These are phyloP conservation scores for Diplosphaera chodatii DNA, from an alignment of 139 green algal genomes.

Conservation along the genomic window DNA sequence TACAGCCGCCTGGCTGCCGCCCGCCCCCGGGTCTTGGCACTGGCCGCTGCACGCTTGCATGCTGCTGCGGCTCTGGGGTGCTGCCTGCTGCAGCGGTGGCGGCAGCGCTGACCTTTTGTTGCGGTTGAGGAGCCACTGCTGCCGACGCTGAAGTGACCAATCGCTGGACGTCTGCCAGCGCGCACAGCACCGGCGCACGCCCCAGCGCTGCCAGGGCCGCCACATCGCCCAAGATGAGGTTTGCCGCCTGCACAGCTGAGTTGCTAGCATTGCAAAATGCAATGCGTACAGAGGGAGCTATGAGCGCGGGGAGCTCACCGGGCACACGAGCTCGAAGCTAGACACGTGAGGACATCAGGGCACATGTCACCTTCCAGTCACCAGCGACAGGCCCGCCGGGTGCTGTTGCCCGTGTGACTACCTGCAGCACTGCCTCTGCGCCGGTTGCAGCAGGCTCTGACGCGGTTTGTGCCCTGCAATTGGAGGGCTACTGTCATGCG, in stretches of 20 bases:
- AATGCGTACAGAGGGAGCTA: no score
- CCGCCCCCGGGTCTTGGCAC: background rate
- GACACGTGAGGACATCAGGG: no score
- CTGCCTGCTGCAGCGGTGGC: background rate
- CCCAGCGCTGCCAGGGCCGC: slow-evolving; percentile 28
- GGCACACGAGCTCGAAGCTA: no score
- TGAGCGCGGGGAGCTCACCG: no score
- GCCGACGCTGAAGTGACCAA: slow-evolving; percentile 20
- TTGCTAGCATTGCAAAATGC: no score
- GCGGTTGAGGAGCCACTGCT: background rate
- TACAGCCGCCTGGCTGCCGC: background rate
- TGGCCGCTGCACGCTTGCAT: background rate
- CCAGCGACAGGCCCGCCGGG: slow-evolving; percentile 6
- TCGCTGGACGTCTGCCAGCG: slow-evolving; percentile 33
- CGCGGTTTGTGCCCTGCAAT: background rate
- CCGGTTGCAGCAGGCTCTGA: background rate
- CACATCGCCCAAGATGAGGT: slow-evolving; percentile 40
- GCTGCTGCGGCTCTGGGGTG: background rate
- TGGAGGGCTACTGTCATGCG: background rate
- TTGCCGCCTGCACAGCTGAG: slow-evolving; percentile 5
- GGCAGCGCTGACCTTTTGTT: background rate
- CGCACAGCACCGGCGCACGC: slow-evolving; percentile 27
- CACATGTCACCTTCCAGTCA: background rate
- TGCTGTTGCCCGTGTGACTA: slow-evolving; percentile 7
- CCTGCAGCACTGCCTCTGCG: slow-evolving; percentile 19